Evolutionary conservation across 2,329 filamentous ascomycete genomes (phyloP).

Genomic region (Dichotomopilus funicola): DNA sequence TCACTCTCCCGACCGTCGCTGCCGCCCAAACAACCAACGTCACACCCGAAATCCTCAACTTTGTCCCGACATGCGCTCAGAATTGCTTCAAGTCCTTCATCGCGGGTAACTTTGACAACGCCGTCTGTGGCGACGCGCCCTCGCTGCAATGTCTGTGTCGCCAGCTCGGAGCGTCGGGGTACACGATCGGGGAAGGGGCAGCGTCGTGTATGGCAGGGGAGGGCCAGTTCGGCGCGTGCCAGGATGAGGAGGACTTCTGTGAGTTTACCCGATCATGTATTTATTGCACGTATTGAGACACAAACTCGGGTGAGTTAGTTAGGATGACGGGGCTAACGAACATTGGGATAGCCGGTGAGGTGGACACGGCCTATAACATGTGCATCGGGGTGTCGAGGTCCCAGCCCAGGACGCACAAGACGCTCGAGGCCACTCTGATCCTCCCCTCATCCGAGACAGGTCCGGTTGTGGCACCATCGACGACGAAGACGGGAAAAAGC

Average conservation of each 20-base stretch:
- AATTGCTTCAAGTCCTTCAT: slow-evolving; percentile 59
- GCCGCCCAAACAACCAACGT: slow-evolving; percentile 29
- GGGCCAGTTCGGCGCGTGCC: slow-evolving; percentile 44
- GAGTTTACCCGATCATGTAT: slow-evolving; percentile 19
- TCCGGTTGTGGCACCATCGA: slow-evolving; percentile 27
- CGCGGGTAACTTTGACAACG: slow-evolving; percentile 47
- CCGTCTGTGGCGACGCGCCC: slow-evolving; percentile 42
- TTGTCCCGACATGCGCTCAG: slow-evolving; percentile 53
- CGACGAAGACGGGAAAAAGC: slow-evolving; percentile 6
- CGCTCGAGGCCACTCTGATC: slow-evolving; percentile 52
- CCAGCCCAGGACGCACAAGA: slow-evolving; percentile 50
- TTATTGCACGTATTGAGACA: not conserved
- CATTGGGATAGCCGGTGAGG: slow-evolving; percentile 30
- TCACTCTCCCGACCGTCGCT: slow-evolving; percentile 18
- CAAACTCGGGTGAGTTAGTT: too few species aligned
- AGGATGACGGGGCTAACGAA: slow-evolving; percentile 11
- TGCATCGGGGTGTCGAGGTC: slow-evolving; percentile 47
- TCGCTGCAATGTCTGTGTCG: slow-evolving; percentile 60
- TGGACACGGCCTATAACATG: slow-evolving; percentile 50
- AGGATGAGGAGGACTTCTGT: slow-evolving; percentile 36
- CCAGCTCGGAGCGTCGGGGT: slow-evolving; percentile 50
- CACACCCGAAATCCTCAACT: slow-evolving; percentile 34
- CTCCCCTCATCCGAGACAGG: slow-evolving; percentile 30
- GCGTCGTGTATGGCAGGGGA: slow-evolving; percentile 59
- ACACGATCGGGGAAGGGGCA: slow-evolving; percentile 66